Percentiles rank a stretch among this genome's conserved stretches.
Evolutionary conservation across 495 filamentous ascomycete species (phyloP).

Genomic region (Penicillium soppii): DNA sequence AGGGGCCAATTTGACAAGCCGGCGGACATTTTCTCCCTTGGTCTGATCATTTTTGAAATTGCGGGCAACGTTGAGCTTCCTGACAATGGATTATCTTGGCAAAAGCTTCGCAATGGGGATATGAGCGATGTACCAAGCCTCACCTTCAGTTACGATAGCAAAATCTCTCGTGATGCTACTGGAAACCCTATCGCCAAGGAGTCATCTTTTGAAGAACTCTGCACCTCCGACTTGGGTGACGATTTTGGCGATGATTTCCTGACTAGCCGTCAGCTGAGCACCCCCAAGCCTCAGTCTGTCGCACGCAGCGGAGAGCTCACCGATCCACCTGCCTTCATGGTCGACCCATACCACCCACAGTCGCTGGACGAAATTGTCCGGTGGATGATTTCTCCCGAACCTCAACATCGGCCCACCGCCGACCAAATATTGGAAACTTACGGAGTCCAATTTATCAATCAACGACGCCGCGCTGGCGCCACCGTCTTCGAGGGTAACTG

Average conservation of each 20-base stretch:
- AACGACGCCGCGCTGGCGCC: slow-evolving; percentile 75
- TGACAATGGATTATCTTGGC: slow-evolving; percentile 88
- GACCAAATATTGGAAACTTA: slow-evolving; percentile 66
- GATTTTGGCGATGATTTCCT: slow-evolving; percentile 38
- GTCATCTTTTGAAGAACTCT: slow-evolving; percentile 51
- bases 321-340: slow-evolving; percentile 84
- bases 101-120: slow-evolving; percentile 80
- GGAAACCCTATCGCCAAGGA: slow-evolving; percentile 60
- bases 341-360: slow-evolving; percentile 60
- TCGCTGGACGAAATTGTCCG: slow-evolving; percentile 82
- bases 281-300: slow-evolving; percentile 29
- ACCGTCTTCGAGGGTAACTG: slow-evolving; percentile 94
- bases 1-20: slow-evolving; percentile 82
- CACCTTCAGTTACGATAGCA: slow-evolving; percentile 71
- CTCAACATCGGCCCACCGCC: slow-evolving; percentile 69
- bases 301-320: slow-evolving; percentile 64
- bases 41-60: slow-evolving; percentile 90
- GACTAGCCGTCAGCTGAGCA: slow-evolving; percentile 21
- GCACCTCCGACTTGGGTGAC: slow-evolving; percentile 48
- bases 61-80: slow-evolving; percentile 89
- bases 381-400: slow-evolving; percentile 82
- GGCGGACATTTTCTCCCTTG: slow-evolving; percentile 89
- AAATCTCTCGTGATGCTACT: slow-evolving; percentile 69
- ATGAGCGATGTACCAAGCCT: slow-evolving; percentile 82
- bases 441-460: slow-evolving; percentile 73